Evolutionary conservation across 2,329 filamentous ascomycete genomes (phyloP), one percentile per base, ranked within the genome.

Genomic region (Lachnellula cervina): DNA sequence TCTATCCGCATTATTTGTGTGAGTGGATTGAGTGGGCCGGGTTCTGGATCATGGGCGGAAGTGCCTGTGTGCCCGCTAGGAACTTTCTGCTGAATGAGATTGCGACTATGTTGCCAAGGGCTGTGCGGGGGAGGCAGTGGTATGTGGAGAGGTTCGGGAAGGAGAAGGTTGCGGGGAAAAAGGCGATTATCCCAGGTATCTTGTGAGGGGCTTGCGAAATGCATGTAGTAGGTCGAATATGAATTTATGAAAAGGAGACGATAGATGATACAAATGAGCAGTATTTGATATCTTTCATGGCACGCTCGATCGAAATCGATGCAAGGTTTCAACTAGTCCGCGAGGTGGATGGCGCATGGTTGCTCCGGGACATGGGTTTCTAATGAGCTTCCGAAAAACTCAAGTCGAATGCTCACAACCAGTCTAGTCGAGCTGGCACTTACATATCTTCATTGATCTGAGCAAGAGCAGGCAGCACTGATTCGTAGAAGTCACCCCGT

Each of bases 11-110:
- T 71, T 99, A 97, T 71, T 78, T 96, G n/a, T 88, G 87, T 69
- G 94, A 99, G 75, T 99, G 94, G 94, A 71, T 96, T 52, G 94
- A 99, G 77, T 99, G 94, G 94, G 72, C 81, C 3, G 94, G 94
- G 0, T 99, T 91, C 71, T 91, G 87, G 77, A 81, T 96, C 71
- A 81, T 88, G 63, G 81, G 86, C 55, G 85, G 84, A 1, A 81
- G 77, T 74, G 72, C 74, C 4, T 90, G 86, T 68, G 75, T 83
- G 48, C 93, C 94, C 0, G 93, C 90, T 23, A 77, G 91, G 66
- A 81, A 81, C 50, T 97, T 97, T 69, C 66, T 96, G 45, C 61
- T 96, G 48, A 97, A 97, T 70, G 91, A 96, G 74, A 74, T 99
- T 50, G 74, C 84, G n/a, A 86, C 88, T 8, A 99, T 97, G 93